Percentiles rank a stretch among this genome's conserved stretches.
Evolutionary conservation across 2,329 filamentous ascomycete genomes (phyloP).

Genomic region (Podosphaera leucotricha): DNA sequence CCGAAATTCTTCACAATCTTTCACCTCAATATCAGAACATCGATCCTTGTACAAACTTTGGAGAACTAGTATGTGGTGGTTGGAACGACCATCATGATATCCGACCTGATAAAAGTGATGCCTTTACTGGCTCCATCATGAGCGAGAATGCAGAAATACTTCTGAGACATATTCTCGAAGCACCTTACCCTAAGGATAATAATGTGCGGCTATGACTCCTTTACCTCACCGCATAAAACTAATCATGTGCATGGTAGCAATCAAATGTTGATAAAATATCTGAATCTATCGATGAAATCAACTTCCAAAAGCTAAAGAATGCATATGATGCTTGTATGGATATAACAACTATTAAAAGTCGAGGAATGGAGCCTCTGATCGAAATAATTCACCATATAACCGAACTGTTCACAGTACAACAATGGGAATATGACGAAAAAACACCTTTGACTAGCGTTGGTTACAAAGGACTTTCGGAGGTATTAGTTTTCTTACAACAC

Average conservation of each 20-base stretch:
- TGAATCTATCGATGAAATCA: slow-evolving; percentile 29
- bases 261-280: slow-evolving; percentile 8
- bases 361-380: slow-evolving; percentile 31
- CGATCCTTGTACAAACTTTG: slow-evolving; percentile 47
- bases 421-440: slow-evolving; percentile 3
- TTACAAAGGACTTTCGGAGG: slow-evolving; percentile 19
- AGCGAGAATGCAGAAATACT: slow-evolving; percentile 32
- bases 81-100: slow-evolving; percentile 41
- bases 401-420: slow-evolving; percentile 19
- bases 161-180: slow-evolving; percentile 39
- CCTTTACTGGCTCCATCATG: slow-evolving; percentile 37
- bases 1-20: slow-evolving; percentile 36
- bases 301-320: slow-evolving; percentile 41
- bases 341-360: slow-evolving; percentile 28
- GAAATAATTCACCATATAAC: slow-evolving; percentile 29
- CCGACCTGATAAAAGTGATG: slow-evolving; percentile 35
- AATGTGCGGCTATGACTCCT: slow-evolving; percentile 10
- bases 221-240: not conserved
- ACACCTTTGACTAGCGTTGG: slow-evolving; percentile 10
- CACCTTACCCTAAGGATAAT: slow-evolving; percentile 24
- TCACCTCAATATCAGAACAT: slow-evolving; percentile 36
- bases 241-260: slow-evolving; percentile 17
- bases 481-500: slow-evolving; percentile 23
- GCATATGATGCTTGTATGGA: slow-evolving; percentile 44
- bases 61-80: slow-evolving; percentile 42